Evolutionary conservation across 2,329 filamentous ascomycete genomes (phyloP).

Genomic region (Boeremia exigua): DNA sequence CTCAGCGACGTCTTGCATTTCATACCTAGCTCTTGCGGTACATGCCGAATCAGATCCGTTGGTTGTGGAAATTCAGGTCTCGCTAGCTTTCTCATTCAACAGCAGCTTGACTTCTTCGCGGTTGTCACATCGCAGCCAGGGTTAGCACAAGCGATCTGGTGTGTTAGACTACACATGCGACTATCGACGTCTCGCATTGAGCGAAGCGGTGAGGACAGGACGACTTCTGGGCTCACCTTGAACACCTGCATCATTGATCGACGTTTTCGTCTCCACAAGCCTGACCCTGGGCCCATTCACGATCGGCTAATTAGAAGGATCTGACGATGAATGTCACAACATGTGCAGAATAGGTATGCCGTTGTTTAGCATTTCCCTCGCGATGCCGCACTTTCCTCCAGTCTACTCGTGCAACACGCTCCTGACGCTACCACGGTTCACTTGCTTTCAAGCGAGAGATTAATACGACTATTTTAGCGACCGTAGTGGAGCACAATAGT

Average conservation of each 20-base stretch:
- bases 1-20: constrained; percentile 1
- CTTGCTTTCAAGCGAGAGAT: constrained; percentile 1
- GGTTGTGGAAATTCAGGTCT: constrained; percentile 1
- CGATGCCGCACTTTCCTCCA: constrained; percentile 8
- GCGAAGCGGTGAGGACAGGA: constrained; percentile 2
- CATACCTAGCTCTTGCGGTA: background rate
- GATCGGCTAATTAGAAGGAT: background rate
- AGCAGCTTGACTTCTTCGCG: background rate
- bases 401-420: constrained; percentile 6
- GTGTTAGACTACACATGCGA: background rate
- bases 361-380: background rate
- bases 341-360: background rate
- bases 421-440: constrained; percentile 6
- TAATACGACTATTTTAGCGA: constrained; percentile 9
- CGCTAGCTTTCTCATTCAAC: constrained; percentile 3
- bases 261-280: constrained; percentile 8
- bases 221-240: background rate
- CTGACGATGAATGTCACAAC: constrained; percentile 1
- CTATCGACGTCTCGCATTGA: background rate
- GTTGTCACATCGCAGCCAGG: constrained; percentile 6
- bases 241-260: constrained; percentile 8
- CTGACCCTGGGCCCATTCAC: constrained; percentile 2
- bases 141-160: background rate
- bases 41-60: background rate
- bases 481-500: constrained; percentile 15